A percentile compares a stretch with the other conserved stretches of the same genome.
Conservation (phyloP, 2,329 filamentous ascomycete genomes). For the Eutypella sp. region DNA sequence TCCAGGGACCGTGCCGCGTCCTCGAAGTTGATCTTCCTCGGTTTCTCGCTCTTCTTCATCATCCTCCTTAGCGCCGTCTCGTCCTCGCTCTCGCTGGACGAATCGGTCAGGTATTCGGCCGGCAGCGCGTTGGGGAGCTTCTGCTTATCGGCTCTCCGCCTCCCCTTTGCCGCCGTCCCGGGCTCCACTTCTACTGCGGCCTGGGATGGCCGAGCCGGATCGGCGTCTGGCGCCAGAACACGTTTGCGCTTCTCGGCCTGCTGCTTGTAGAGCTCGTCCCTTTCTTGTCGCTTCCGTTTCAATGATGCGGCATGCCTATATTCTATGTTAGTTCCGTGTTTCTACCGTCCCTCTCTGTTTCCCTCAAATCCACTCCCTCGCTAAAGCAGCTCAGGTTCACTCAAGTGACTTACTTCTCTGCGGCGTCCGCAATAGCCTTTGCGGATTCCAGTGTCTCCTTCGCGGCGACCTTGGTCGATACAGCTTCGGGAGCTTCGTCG, state of each 20-base stretch:
- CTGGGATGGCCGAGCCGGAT: constrained; percentile 19
- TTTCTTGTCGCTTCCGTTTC: constrained; percentile 52
- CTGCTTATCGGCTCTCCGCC: constrained; percentile 28
- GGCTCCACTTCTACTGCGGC: constrained; percentile 14
- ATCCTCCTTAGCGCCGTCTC: constrained; percentile 16
- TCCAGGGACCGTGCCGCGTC: constrained; percentile 33
- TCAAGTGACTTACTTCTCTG: constrained; percentile 48
- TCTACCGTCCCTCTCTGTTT: too few relatives aligned
- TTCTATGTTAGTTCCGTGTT: not conserved
- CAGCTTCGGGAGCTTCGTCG: constrained; percentile 53
- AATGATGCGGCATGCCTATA: constrained; percentile 38
- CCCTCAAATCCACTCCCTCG: too few relatives aligned
- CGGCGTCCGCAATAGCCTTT: constrained; percentile 43
- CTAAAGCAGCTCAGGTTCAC: too few relatives aligned
- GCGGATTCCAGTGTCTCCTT: constrained; percentile 40
- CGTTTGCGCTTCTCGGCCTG: constrained; percentile 49
- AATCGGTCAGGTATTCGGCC: constrained; percentile 48
- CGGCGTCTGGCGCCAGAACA: constrained; percentile 9
- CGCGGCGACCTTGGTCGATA: constrained; percentile 48
- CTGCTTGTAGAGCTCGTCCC: constrained; percentile 48
- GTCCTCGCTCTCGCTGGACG: constrained; percentile 25
- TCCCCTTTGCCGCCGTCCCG: constrained; percentile 13
- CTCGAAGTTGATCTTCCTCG: constrained; percentile 42
- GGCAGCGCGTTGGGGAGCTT: constrained; percentile 44
- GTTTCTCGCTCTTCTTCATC: constrained; percentile 18